Evolutionary conservation across 108 stramenopile genomes (phyloP), one percentile per base, ranked within the genome.

Genomic region (Pseudonitzschia multistriata): DNA sequence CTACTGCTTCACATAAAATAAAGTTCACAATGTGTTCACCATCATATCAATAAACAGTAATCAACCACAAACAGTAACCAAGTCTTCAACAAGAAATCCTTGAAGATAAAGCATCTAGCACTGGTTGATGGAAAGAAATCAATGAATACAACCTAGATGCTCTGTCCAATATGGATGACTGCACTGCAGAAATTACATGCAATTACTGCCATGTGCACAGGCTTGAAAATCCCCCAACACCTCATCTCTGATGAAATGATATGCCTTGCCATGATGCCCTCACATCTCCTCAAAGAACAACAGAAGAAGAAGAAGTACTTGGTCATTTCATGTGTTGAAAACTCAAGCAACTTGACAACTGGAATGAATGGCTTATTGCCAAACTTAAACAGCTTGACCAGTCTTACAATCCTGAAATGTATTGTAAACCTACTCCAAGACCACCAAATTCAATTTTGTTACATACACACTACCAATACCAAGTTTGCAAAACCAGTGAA

Each of bases 341-440:
- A 5, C 62, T 81, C 5, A 34, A 62, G 11, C n/a, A 36, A 22
- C 28, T 53, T 19, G 11, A 3, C 33, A 75, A 62, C 14, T 81
- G 80, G 80, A 6, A 13, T 47, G 70, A 72, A 34, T 80, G 79
- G 79, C 17, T 66, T 7, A 39, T 29, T 15, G 68, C 53, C 6
- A 53, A 74, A 49, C 47, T 45, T 6, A 70, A 71, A 22, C 79
- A 76, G 59, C 66, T 75, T 30, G 79, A 75, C 37, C 73, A 74
- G 36, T 57, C n/a, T 27, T 13, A 54, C 6, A 28, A 70, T 29
- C 62, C 17, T 7, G 71, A 48, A 7, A 67, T 57, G 54, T 63
- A 49, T 49, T 60, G 78, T 24, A 22, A 50, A n/a, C 28, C 77
- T 0, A 34, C 29, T 40, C 30, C 62, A 33, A n/a, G 22, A 5